Evolutionary conservation across 805 yeast species (phyloP).

Genomic region (Lipomyces oligophaga): DNA sequence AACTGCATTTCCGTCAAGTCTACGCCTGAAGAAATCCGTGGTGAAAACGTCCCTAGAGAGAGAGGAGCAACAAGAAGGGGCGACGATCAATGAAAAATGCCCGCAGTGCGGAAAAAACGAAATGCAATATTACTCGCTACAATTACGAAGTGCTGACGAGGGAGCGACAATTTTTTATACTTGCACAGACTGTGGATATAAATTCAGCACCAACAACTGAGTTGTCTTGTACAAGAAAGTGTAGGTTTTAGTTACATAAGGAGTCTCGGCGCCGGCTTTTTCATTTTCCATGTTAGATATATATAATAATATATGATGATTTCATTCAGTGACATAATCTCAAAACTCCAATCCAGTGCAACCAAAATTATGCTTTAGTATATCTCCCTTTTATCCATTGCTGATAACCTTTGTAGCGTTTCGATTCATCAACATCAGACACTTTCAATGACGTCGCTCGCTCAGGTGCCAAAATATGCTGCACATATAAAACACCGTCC

Average conservation of each 20-base stretch:
- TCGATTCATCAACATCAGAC: conserved; percentile 19
- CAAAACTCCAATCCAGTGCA: neutral
- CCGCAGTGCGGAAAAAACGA: conserved; percentile 98
- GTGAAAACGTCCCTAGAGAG: conserved; percentile 80
- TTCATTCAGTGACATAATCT: too few species aligned
- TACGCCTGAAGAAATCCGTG: conserved; percentile 76
- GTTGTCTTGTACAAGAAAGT: neutral
- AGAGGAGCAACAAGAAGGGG: conserved; percentile 75
- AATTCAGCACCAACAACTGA: conserved; percentile 88
- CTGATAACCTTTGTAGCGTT: conserved; percentile 21
- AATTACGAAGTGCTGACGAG: conserved; percentile 96
- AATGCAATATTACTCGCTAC: conserved; percentile 96
- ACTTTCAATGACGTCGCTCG: conserved; percentile 14
- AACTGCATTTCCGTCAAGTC: conserved; percentile 87
- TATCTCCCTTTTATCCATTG: conserved; percentile 21
- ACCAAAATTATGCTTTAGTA: neutral
- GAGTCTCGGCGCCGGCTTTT: neutral
- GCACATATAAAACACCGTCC: conserved; percentile 18
- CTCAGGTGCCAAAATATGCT: conserved; percentile 21
- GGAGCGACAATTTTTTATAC: conserved; percentile 99
- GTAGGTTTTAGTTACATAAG: neutral
- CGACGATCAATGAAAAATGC: conserved; percentile 94
- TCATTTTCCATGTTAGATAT: neutral
- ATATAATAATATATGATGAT: neutral
- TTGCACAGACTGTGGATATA: conserved; percentile 87